These are phyloP conservation scores for Leishmania braziliensis DNA, from an alignment of 208 protist genomes.

Conservation along the genomic window DNA sequence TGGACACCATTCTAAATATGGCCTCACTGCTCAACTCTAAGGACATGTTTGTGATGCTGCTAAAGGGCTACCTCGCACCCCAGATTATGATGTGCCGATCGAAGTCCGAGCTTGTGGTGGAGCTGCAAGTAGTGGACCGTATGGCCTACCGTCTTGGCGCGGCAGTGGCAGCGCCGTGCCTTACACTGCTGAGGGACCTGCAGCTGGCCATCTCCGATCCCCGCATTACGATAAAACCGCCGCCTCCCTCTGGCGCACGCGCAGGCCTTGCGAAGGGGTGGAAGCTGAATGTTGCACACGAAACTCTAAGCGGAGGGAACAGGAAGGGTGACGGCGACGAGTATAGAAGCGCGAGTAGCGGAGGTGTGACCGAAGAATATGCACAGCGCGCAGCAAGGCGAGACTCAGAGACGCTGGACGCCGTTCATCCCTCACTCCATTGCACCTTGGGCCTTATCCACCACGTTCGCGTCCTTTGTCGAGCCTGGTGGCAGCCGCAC, in stretches of 20 bases:
- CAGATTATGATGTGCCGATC: constrained; percentile 43
- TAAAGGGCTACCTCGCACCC: constrained; percentile 56
- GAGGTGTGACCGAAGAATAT: constrained; percentile 1
- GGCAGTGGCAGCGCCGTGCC: constrained; percentile 38
- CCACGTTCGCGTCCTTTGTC: constrained; percentile 57
- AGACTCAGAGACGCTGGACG: constrained; percentile 16
- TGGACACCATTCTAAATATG: constrained; percentile 79
- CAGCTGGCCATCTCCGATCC: constrained; percentile 33
- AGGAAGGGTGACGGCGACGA: not conserved
- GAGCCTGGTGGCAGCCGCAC: constrained; percentile 68
- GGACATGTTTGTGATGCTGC: constrained; percentile 63
- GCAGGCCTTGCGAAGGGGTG: not conserved
- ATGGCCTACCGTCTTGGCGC: constrained; percentile 59
- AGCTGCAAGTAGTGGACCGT: constrained; percentile 50
- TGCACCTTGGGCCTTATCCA: constrained; percentile 37
- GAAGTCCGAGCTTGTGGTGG: constrained; percentile 40
- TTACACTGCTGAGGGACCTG: constrained; percentile 62
- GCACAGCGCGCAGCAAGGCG: constrained; percentile 16
- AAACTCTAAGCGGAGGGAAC: not conserved
- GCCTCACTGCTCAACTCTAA: constrained; percentile 58
- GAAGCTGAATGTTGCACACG: not conserved
- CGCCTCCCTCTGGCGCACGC: not conserved
- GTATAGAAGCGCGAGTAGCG: not conserved
- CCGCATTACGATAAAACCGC: not conserved
- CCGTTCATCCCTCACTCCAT: constrained; percentile 15